Conservation (phyloP, 2,329 filamentous ascomycete genomes). For the Arthrobotrys iridis region DNA sequence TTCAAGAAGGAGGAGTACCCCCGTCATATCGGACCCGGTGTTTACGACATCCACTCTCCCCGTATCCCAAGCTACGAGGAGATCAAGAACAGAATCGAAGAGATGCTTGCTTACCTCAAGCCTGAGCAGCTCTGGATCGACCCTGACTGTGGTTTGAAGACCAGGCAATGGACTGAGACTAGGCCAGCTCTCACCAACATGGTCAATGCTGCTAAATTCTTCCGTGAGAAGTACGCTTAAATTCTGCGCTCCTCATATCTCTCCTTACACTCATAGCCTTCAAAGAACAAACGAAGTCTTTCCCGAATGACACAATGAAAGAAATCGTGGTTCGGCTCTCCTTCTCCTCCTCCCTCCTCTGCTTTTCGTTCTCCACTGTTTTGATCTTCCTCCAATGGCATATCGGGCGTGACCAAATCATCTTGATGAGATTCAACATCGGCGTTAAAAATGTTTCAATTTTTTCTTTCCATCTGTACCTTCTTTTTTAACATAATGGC, state of each 20-base stretch:
- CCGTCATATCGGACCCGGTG: constrained; percentile 97
- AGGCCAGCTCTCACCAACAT: constrained; percentile 96
- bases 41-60: constrained; percentile 99
- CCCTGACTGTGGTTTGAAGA: constrained; percentile 99
- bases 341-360: neutral
- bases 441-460: constrained; percentile 56
- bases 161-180: constrained; percentile 97
- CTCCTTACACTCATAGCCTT: constrained; percentile 15
- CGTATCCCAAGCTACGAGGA: constrained; percentile 97
- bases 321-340: neutral
- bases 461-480: constrained; percentile 17
- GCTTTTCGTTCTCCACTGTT: constrained; percentile 33
- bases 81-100: constrained; percentile 95
- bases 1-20: constrained; percentile 98
- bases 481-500: constrained; percentile 47
- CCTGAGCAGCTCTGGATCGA: constrained; percentile 99
- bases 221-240: constrained; percentile 86
- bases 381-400: constrained; percentile 48
- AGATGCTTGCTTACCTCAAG: constrained; percentile 97
- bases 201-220: constrained; percentile 98
- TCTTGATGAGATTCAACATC: constrained; percentile 59
- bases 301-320: constrained; percentile 13
- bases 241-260: constrained; percentile 48
- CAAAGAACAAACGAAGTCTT: constrained; percentile 6
- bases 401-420: constrained; percentile 51